Base-by-base conservation (phyloP, 805 yeast genomes). In the Candida takata region DNA sequence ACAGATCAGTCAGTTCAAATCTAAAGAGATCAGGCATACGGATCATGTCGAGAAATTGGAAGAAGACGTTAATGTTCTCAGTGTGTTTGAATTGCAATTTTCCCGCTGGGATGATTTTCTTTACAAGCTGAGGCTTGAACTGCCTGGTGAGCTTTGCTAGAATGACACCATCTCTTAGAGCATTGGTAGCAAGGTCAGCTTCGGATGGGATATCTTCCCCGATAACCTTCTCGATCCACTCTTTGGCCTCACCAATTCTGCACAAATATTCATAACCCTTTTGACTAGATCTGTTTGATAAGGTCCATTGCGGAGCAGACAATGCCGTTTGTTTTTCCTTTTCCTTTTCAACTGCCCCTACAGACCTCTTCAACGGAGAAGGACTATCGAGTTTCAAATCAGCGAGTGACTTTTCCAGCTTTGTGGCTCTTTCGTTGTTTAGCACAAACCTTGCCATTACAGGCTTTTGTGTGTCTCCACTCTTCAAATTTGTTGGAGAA, bases 1-100 rank as follows among this genome's bases (percentile, higher is more conserved):
- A 92, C 25, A 92, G 67, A 58, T 92, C 98, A 4, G 95, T 87
- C 40, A 88, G 71, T 55, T 90, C 98, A 55, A 92, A 92, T 33
- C 83, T 72, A 57, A 88, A 92, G 36, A 87, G 69, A 38, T 84
- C 88, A 1, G 97, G 98, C 45, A 92, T 77, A 19, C 74, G 78
- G 41, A 86, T 69, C 40, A 65, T 72, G 37, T 74, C 79, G 21
- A 86, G 64, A 37, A 90, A 72, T 15, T 70, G 65, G 55, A 90
- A 80, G 56, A 90, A 88, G 16, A 77, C 67, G 49, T 86, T 85
- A 53, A 92, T 90, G 55, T 92, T 92, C 54, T 92, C 97, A 0
- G 95, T 85, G 57, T 86, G 95, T 43, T 83, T 77, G 65, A 85
- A 92, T 55, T 86, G 88, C 27, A 88, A 67, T 45, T 66, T 83